phyloP scores from a whole-genome alignment of 2,329 filamentous ascomycete genomes.

The Malbranchea zuffiana region DNA sequence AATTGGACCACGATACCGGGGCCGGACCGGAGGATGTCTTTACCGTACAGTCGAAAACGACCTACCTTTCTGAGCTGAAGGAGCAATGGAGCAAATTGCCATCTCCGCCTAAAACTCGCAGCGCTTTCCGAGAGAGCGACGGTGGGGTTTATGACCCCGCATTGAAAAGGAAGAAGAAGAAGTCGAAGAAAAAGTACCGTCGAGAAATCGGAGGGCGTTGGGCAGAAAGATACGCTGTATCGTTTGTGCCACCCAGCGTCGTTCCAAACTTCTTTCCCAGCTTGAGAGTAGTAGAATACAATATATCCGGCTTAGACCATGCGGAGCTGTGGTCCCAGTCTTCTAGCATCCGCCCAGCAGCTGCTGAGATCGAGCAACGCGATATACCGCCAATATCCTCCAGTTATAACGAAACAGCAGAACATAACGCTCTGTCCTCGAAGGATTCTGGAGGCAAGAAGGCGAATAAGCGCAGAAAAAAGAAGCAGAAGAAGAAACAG shows the following conservation, averaged over 20 bases:
- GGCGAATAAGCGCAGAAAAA: constrained; percentile 37
- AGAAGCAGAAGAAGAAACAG: constrained; percentile 40
- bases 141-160: constrained; percentile 10
- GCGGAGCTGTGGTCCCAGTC: constrained; percentile 27
- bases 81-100: constrained; percentile 68
- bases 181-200: constrained; percentile 44
- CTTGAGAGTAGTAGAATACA: constrained; percentile 86
- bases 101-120: constrained; percentile 33
- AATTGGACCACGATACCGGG: not conserved
- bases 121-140: too few species aligned
- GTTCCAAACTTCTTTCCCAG: constrained; percentile 90
- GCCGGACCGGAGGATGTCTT: constrained; percentile 37
- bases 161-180: constrained; percentile 42
- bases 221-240: constrained; percentile 74
- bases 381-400: not conserved
- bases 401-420: not conserved
- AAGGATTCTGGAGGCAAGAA: constrained; percentile 25
- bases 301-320: constrained; percentile 65
- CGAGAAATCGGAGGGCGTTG: constrained; percentile 66
- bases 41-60: constrained; percentile 53
- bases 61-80: constrained; percentile 71
- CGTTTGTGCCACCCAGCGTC: constrained; percentile 72
- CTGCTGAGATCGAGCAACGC: too few species aligned
- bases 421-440: not conserved
- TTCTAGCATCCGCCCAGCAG: too few species aligned